Evolutionary conservation across 169 alveolate genomes (phyloP), one percentile per base, ranked within the genome.

Genomic region (Eimeria falciformis): DNA sequence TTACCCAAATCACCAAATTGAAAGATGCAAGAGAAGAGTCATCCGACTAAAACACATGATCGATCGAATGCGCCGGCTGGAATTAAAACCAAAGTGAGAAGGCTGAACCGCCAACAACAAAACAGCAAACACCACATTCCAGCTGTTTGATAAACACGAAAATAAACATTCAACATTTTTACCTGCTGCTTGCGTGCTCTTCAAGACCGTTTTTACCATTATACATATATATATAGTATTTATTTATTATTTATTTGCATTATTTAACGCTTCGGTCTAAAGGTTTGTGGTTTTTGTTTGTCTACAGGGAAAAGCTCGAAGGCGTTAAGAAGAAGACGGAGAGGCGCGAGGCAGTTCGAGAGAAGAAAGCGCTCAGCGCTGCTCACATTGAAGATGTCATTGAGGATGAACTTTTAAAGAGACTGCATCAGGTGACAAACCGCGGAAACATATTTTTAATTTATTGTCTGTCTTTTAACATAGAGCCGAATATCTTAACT

Each of bases 241-340:
- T n/a, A n/a, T n/a, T n/a, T n/a, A n/a, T n/a, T n/a, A n/a, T n/a
- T n/a, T n/a, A n/a, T n/a, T n/a, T n/a, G n/a, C n/a, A n/a, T n/a
- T n/a, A n/a, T n/a, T n/a, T n/a, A n/a, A n/a, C n/a, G n/a, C n/a
- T n/a, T n/a, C n/a, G n/a, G n/a, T n/a, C n/a, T n/a, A n/a, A n/a
- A n/a, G n/a, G n/a, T n/a, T n/a, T n/a, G n/a, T 68, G 9, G 50
- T 23, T 68, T 45, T 3, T n/a, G 21, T 47, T 40, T 43, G 53
- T 27, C 37, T 2, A 0, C 78, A 90, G 94, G 66, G 85, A 66
- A 65, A 93, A 69, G 73, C 78, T 97, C 75, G 98, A 97, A 71
- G 99, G 99, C 23, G 97, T 99, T 53, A 98, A 98, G 93, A 98
- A 98, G 96, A 99, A 99, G 95, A 98, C 99, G 6, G 99, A 99